Evolutionary conservation across 2,329 filamentous ascomycete species (phyloP), one percentile per base, ranked within the genome.

Genomic region (Drechslerella dactyloides): DNA sequence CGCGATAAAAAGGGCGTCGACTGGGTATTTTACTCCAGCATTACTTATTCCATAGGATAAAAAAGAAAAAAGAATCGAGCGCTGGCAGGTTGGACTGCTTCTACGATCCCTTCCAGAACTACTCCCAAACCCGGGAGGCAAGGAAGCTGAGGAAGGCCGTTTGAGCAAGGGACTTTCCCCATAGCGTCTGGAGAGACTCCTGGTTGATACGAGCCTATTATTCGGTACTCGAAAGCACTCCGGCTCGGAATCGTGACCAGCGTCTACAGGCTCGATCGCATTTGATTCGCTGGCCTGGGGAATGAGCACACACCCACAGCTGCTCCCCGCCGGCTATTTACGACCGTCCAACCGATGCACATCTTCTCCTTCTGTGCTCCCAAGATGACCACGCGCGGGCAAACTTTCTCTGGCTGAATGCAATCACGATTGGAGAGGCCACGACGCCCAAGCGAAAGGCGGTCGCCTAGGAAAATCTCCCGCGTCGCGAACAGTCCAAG

Each of bases 31-130:
- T n/a, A n/a, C n/a, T n/a, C n/a, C n/a, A n/a, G n/a, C n/a, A n/a
- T n/a, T n/a, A n/a, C n/a, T n/a, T n/a, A n/a, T n/a, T n/a, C n/a
- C n/a, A n/a, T n/a, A n/a, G n/a, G n/a, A n/a, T n/a, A n/a, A 30
- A 40, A 33, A 40, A 40, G 30, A 19, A 50, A 23, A 59, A 24
- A 59, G 55, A 19, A 55, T 6, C 27, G 6, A 10, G n/a, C 10
- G 52, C 6, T 13, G 30, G 24, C 52, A 37, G 2, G 17, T 35
- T 55, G 7, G 30, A 2, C 19, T 21, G 48, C 55, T 72, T 72
- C 68, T 35, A 72, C 40, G 42, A 61, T 37, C 40, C 66, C 60
- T 72, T 72, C 68, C 60, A 72, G 68, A 72, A 65, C 17, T 21
- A 48, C 19, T 10, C 44, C 44, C 44, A 21, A 21, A 23, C 44